A percentile compares a stretch with the other conserved stretches of the same genome.
Conservation (phyloP, 345 rosid species). For the Lenwebbia sp. region DNA sequence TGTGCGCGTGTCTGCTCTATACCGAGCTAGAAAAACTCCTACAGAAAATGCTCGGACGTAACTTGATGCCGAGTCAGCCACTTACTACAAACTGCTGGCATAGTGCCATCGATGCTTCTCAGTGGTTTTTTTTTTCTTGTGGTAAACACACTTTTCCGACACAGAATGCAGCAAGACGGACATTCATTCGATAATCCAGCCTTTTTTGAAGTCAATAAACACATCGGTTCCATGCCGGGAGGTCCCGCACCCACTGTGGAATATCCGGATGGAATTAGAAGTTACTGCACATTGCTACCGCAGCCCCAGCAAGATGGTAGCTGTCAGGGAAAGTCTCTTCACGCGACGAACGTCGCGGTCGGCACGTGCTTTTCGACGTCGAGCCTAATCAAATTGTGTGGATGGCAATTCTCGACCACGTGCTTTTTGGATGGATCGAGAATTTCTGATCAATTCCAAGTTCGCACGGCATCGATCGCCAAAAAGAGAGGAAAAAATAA, state of each 20-base stretch:
- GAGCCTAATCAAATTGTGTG: background rate
- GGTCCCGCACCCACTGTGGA: background rate
- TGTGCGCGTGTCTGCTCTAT: background rate
- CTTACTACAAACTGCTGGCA: background rate
- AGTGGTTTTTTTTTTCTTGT: background rate
- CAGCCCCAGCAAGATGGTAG: background rate
- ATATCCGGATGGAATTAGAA: background rate
- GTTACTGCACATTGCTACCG: accelerated
- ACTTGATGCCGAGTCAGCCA: background rate
- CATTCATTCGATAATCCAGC: background rate
- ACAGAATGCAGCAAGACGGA: background rate
- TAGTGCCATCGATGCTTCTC: background rate
- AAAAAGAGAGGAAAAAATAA: background rate
- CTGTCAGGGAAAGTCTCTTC: no score
- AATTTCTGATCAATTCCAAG: background rate
- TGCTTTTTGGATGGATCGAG: background rate
- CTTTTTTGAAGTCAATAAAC: background rate
- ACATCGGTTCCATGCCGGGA: background rate
- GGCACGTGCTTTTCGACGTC: background rate
- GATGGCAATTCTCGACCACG: background rate
- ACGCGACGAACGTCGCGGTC: accelerated
- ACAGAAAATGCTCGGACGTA: background rate
- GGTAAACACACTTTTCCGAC: background rate
- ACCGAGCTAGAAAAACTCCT: no score
- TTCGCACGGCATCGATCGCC: background rate